A percentile compares a stretch with the other conserved stretches of the same genome.
Conservation (phyloP, 176 grass and related monocot genomes). For the Typha latifolia region DNA sequence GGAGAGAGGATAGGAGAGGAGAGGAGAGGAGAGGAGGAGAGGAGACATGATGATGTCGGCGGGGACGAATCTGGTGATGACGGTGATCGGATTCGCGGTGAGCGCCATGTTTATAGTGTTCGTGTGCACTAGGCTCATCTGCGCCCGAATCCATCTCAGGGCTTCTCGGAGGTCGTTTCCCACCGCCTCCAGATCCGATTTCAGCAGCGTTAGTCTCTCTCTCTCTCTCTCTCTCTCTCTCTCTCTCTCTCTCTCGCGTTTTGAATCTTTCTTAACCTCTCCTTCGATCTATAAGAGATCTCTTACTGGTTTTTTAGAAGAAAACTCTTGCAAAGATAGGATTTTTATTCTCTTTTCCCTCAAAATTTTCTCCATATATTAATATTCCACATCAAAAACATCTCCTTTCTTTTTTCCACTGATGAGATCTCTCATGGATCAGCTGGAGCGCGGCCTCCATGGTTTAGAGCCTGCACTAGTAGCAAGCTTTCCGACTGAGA, state of each 20-base stretch:
- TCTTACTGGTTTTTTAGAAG: not conserved
- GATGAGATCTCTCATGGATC: constrained; percentile 10
- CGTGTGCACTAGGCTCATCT: constrained; percentile 79
- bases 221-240: not conserved
- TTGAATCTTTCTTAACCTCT: not conserved
- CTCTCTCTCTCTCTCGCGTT: not conserved
- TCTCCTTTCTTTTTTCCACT: not conserved
- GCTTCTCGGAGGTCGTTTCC: constrained; percentile 11
- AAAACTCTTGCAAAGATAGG: no score
- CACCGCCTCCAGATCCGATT: constrained; percentile 15
- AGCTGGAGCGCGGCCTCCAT: constrained; percentile 46
- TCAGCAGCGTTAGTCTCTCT: constrained; percentile 19
- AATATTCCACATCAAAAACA: not conserved
- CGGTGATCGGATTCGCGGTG: constrained; percentile 73
- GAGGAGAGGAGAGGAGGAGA: not conserved
- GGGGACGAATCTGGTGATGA: constrained; percentile 53
- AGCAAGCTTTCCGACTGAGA: constrained; percentile 52
- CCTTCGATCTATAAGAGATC: not conserved
- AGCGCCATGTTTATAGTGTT: constrained; percentile 85
- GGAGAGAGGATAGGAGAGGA: not conserved
- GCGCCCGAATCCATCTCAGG: constrained; percentile 54
- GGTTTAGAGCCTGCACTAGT: constrained; percentile 48
- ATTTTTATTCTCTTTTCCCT: no score
- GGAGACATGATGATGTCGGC: constrained; percentile 19
- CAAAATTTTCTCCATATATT: not conserved